Conservation (phyloP, 352 stramenopile genomes). For the Peronospora belbahrii region DNA sequence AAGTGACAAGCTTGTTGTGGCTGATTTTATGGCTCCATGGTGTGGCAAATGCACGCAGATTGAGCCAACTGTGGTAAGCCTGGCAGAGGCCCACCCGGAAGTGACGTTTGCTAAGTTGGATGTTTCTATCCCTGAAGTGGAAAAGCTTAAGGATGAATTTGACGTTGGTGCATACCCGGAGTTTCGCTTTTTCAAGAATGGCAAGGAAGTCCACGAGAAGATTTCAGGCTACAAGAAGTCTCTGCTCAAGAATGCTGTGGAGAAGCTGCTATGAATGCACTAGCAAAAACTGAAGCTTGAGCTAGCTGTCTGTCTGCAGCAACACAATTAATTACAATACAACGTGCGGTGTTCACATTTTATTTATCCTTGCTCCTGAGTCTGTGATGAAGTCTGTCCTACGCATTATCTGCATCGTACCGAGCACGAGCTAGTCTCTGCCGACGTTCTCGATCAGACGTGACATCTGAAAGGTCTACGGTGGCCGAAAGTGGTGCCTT, state of each 20-base stretch:
- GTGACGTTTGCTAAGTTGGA: slow-evolving; percentile 79
- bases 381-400: background rate
- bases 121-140: slow-evolving; percentile 60
- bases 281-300: slow-evolving; percentile 1
- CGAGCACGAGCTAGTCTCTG: slow-evolving; percentile 52
- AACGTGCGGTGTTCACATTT: slow-evolving; percentile 1
- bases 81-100: slow-evolving; percentile 54
- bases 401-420: slow-evolving; percentile 36
- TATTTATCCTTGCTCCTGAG: background rate
- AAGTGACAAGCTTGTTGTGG: slow-evolving; percentile 66
- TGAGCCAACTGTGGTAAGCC: slow-evolving; percentile 59
- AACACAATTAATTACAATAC: slow-evolving; percentile 1
- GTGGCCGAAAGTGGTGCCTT: slow-evolving; percentile 24
- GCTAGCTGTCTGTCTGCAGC: slow-evolving; percentile 3
- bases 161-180: slow-evolving; percentile 67
- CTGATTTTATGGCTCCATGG: slow-evolving; percentile 82
- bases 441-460: slow-evolving; percentile 54
- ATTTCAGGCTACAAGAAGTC: slow-evolving; percentile 84
- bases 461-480: slow-evolving; percentile 40
- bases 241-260: slow-evolving; percentile 59
- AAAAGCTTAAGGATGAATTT: slow-evolving; percentile 67
- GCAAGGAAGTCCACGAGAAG: slow-evolving; percentile 64
- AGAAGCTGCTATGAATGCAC: slow-evolving; percentile 41
- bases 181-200: slow-evolving; percentile 82
- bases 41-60: slow-evolving; percentile 85